Evolutionary conservation across 2,329 filamentous ascomycete species (phyloP).

Genomic region (Botryotinia narcissicola): DNA sequence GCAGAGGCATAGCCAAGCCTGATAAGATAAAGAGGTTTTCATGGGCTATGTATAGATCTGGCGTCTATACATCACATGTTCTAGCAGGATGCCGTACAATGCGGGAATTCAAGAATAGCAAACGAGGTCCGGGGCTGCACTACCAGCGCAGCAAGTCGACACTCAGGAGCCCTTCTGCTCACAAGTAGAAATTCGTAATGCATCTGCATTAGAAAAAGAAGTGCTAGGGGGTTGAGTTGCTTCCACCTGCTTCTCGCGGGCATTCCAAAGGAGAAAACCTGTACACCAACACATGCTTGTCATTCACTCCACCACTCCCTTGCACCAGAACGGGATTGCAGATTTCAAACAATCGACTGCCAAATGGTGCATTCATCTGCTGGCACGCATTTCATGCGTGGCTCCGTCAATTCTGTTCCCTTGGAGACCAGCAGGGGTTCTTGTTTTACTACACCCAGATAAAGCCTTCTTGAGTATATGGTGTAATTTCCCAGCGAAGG

Average conservation of each 20-base stretch:
- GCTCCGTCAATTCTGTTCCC: background rate
- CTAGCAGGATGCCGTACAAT: constrained; percentile 4
- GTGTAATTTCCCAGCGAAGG: background rate
- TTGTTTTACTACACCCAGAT: background rate
- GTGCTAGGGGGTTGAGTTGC: background rate
- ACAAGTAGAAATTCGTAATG: background rate
- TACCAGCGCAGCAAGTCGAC: background rate
- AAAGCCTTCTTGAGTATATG: background rate
- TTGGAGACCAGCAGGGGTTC: background rate
- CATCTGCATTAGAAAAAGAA: background rate
- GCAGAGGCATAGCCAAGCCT: background rate
- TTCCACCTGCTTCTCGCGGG: background rate
- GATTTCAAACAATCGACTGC: background rate
- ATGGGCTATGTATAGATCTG: background rate
- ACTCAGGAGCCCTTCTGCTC: background rate
- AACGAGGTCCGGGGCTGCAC: background rate
- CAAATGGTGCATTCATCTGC: background rate
- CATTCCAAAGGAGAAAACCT: background rate
- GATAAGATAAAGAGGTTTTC: background rate
- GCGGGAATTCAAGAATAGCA: background rate
- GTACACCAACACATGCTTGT: constrained; percentile 8
- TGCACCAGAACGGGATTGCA: background rate
- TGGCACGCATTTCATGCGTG: background rate
- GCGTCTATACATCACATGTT: background rate
- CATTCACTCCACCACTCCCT: background rate